A percentile compares a stretch with the other conserved stretches of the same genome.
Evolutionary conservation across 192 early-diverging fungal species (phyloP).

Genomic region (Linnemannia zychae): DNA sequence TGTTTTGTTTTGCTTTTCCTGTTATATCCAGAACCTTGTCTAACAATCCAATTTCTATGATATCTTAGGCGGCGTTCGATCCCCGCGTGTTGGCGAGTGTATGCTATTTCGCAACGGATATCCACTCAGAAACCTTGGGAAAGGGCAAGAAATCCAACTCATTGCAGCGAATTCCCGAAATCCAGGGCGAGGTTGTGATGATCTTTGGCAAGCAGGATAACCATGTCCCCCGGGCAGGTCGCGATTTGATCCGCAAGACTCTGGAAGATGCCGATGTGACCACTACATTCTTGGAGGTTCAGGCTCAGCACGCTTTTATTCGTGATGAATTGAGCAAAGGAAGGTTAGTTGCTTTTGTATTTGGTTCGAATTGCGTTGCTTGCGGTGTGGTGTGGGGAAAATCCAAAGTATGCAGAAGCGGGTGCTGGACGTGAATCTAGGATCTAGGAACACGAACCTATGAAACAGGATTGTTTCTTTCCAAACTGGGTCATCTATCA

Average conservation of each 20-base stretch:
- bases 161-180: constrained; percentile 62
- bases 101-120: constrained; percentile 77
- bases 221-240: constrained; percentile 71
- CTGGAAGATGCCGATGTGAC: constrained; percentile 64
- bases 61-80: constrained; percentile 66
- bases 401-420: too few relatives aligned
- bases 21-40: too few relatives aligned
- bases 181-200: constrained; percentile 71
- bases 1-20: too few relatives aligned
- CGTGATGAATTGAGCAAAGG: constrained; percentile 75
- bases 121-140: constrained; percentile 68
- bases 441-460: too few relatives aligned
- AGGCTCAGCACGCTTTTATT: constrained; percentile 78
- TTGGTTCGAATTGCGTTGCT: background rate
- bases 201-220: constrained; percentile 77
- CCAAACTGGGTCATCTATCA: background rate
- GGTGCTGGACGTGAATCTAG: too few relatives aligned
- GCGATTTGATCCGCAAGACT: constrained; percentile 67
- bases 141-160: constrained; percentile 62
- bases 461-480: background rate
- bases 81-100: constrained; percentile 65
- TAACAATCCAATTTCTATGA: background rate
- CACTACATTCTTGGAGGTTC: constrained; percentile 71
- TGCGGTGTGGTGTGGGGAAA: background rate
- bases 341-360: constrained; percentile 25